Evolutionary conservation across 129 eudicot genomes (phyloP), one percentile per base, ranked within the genome.

Genomic region (Lactuca saligna): DNA sequence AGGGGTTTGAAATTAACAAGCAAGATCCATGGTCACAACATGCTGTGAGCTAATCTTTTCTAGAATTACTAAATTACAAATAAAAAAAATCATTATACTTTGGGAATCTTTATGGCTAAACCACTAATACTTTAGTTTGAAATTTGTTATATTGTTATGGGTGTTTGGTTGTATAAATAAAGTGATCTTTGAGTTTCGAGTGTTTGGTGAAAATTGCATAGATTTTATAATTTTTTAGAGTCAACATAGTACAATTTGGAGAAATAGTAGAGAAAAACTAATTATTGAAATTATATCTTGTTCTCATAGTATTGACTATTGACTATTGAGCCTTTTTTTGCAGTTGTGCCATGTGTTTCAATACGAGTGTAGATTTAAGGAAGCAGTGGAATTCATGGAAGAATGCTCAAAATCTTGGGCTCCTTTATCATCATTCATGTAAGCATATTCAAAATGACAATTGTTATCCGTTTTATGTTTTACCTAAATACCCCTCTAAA

Each of bases 1-100:
- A 66, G 74, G 99, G 90, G 42, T 81, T 80, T 59, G 81, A 89
- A 81, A 87, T 93, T 79, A 78, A 89, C 77, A 80, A 83, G 67
- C 74, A 87, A 65, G 99, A 93, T 84, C 76, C 89, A 25, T 93
- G 99, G 99, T 85, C 88, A 7, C 99, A 93, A 54, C 99, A 93
- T 82, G 94, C 92, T 67, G 99, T 93, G 67, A 87, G 90, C 76
- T 63, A 42, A 56, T 64, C 50, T 57, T 66, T 12, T 12, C 53
- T 4, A 2, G 11, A 25, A 60, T 16, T 50, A 41, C 25, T 66
- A 25, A 25, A 25, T 25, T 25, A 25, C 29, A 25, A 25, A 15
- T 65, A 75, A 31, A 25, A 57, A 8, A 42, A 14, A 29, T 67
- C 35, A 31, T 50, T 7, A 31, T 31, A 7, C 31, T 57, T 57